Evolutionary conservation across 1,284 basidiomycete species (phyloP), one percentile per base, ranked within the genome.

Genomic region (Ustilago xerochloae): DNA sequence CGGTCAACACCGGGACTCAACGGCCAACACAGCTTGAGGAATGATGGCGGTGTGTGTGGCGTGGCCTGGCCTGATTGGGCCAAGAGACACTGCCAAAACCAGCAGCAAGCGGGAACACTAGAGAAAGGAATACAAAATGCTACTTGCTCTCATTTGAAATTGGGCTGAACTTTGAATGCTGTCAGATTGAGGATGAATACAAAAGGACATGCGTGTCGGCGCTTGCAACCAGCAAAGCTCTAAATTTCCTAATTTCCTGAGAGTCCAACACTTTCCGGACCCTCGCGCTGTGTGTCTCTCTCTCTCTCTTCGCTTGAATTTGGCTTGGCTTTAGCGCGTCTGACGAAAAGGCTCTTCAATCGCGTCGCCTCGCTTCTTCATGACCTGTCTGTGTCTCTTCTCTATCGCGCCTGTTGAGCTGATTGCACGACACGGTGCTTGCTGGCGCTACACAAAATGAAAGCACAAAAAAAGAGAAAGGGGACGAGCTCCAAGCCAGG

Each of bases 221-320:
- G 53, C 30, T 18, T 26, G 28, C 28, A 15, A 18, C n/a, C 0
- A 4, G 2, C n/a, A 8, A 26, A 58, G 47, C 48, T 51, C 32
- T 52, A 36, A 51, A 51, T 24, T 50, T 49, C 45, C 36, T 50
- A 47, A 22, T 8, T 54, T 26, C 4, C 30, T 28, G 29, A 48
- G 50, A 64, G 62, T 59, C 55, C 55, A 64, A 64, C 63, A 64
- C 63, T 62, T 59, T 43, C 20, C 32, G 46, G 48, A 45, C 48
- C 48, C 48, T 59, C 56, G 32, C 46, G 3, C 46, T 32, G 15
- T 30, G 5, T 24, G 10, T 47, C 33, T 35, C 33, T 35, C 10
- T 35, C 33, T 35, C 33, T 35, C 33, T 35, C 33, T 35, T n/a
- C n/a, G n/a, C n/a, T n/a, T n/a, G n/a, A n/a, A n/a, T n/a, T n/a